A percentile compares a stretch with the other conserved stretches of the same genome.
These are phyloP conservation scores for Paramecium sexaurelia DNA, from an alignment of 73 alveolate genomes.

Conservation along the genomic window DNA sequence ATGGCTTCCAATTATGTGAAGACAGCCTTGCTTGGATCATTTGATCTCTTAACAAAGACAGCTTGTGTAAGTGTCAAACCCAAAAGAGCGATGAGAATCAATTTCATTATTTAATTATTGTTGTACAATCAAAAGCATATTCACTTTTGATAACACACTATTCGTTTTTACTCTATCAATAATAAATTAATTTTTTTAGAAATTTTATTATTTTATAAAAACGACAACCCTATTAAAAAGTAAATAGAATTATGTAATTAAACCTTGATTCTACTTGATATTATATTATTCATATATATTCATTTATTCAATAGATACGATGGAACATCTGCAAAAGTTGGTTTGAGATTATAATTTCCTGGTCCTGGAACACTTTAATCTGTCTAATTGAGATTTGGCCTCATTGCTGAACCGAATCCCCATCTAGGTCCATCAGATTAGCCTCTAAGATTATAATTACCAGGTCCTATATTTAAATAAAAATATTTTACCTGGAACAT, in stretches of 20 bases:
- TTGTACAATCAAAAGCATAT: neutral
- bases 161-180: slow-evolving; percentile 14
- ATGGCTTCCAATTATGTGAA: slow-evolving; percentile 58
- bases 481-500: slow-evolving; percentile 24
- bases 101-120: slow-evolving; percentile 41
- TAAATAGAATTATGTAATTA: neutral
- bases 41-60: slow-evolving; percentile 60
- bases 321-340: slow-evolving; percentile 62
- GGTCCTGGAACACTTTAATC: slow-evolving; percentile 66
- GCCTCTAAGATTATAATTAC: slow-evolving; percentile 64
- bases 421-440: slow-evolving; percentile 60
- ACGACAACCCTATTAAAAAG: neutral
- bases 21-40: slow-evolving; percentile 61
- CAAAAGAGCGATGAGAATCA: slow-evolving; percentile 58
- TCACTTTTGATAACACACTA: neutral
- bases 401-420: slow-evolving; percentile 63
- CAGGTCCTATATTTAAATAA: slow-evolving; percentile 13
- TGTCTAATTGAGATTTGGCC: slow-evolving; percentile 43
- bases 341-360: slow-evolving; percentile 52
- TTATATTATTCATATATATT: neutral
- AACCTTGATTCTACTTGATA: neutral
- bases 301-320: slow-evolving; percentile 40
- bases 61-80: slow-evolving; percentile 64
- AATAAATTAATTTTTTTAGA: neutral
- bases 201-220: neutral